A percentile compares a stretch with the other conserved stretches of the same genome.
Conservation (phyloP, 1,284 basidiomycete genomes). For the Athelia sp. region DNA sequence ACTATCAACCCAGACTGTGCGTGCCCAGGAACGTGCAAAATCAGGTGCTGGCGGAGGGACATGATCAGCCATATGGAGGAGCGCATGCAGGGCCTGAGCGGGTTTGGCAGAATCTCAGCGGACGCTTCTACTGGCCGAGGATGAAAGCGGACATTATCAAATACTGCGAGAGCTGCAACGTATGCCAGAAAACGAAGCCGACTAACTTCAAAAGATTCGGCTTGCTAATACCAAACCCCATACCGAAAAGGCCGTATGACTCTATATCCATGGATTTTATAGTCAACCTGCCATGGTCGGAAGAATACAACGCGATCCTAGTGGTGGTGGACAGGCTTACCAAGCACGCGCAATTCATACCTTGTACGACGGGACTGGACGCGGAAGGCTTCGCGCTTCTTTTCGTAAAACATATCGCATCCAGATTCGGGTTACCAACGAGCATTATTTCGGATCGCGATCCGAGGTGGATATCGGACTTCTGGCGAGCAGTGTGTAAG, state of each 20-base stretch:
- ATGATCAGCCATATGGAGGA: conserved; percentile 7
- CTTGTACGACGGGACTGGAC: conserved; percentile 11
- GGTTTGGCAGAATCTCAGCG: conserved; percentile 12
- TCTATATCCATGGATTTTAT: conserved; percentile 42
- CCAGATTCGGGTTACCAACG: conserved; percentile 16
- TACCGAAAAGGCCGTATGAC: conserved; percentile 33
- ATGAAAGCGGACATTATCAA: conserved; percentile 21
- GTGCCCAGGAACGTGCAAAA: conserved; percentile 8
- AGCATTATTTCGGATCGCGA: conserved; percentile 22
- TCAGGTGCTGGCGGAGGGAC: conserved; percentile 7
- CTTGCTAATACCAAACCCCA: conserved; percentile 28
- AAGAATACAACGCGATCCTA: conserved; percentile 29
- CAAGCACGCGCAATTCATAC: conserved; percentile 31
- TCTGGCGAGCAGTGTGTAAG: conserved; percentile 18
- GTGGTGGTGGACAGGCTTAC: conserved; percentile 33
- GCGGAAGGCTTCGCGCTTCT: conserved; percentile 11
- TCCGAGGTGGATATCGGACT: conserved; percentile 17
- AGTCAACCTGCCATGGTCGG: conserved; percentile 30
- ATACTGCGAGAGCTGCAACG: conserved; percentile 26
- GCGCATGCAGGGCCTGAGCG: conserved; percentile 8
- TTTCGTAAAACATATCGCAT: conserved; percentile 14
- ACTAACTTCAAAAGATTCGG: conserved; percentile 23
- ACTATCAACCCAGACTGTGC: conserved; percentile 14
- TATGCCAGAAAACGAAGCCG: conserved; percentile 34
- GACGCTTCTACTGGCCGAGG: conserved; percentile 27